phyloP scores from a whole-genome alignment of 1,139 yeast species.

The Nakaseomyces uthaithaninus region DNA sequence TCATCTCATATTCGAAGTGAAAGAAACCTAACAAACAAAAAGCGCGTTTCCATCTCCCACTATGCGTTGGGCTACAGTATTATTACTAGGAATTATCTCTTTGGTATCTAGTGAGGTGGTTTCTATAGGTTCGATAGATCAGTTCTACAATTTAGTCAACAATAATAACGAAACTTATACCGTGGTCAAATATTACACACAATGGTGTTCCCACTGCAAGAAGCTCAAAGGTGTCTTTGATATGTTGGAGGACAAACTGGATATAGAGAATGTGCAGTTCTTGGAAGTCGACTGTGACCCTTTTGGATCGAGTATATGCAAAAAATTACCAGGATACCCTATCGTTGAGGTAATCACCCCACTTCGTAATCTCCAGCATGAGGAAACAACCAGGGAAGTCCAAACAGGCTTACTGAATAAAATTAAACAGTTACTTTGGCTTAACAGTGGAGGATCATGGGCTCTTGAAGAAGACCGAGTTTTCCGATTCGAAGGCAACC shows the following conservation, averaged over 20 bases:
- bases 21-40: too few relatives aligned
- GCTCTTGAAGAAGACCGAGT: slow-evolving; percentile 18
- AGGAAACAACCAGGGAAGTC: slow-evolving; percentile 7
- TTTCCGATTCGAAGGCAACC: slow-evolving; percentile 22
- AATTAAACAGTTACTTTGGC: slow-evolving; percentile 11
- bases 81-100: not conserved
- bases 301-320: slow-evolving; percentile 27
- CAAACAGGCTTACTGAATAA: slow-evolving; percentile 11
- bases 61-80: not conserved
- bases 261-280: slow-evolving; percentile 16
- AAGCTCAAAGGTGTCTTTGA: slow-evolving; percentile 49
- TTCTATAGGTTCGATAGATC: slow-evolving; percentile 17
- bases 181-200: slow-evolving; percentile 44
- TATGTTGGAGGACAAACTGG: slow-evolving; percentile 17
- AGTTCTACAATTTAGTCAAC: slow-evolving; percentile 26
- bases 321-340: slow-evolving; percentile 30
- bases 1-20: too few relatives aligned
- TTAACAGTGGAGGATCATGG: slow-evolving; percentile 13
- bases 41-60: too few relatives aligned
- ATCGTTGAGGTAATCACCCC: slow-evolving; percentile 28
- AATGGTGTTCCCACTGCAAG: slow-evolving; percentile 70
- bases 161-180: slow-evolving; percentile 22
- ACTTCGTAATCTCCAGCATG: slow-evolving; percentile 5
- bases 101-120: not conserved
- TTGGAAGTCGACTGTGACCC: slow-evolving; percentile 31